phyloP scores from a whole-genome alignment of 495 filamentous ascomycete genomes.

The Clohesyomyces aquaticus region DNA sequence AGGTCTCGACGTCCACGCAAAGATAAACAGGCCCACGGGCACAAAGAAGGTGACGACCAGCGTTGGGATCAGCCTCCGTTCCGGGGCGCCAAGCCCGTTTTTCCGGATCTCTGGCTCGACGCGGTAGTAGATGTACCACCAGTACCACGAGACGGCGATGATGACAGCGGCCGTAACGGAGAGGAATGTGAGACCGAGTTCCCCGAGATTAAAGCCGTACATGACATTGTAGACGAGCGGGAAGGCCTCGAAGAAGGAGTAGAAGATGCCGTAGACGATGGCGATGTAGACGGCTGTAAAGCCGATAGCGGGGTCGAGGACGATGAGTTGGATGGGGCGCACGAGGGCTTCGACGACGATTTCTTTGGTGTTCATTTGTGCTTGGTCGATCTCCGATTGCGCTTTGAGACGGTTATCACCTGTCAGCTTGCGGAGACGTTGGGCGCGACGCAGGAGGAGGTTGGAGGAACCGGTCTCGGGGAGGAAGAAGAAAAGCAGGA shows the following conservation, averaged over 20 bases:
- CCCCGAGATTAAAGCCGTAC: slow-evolving; percentile 65
- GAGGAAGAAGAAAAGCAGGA: slow-evolving; percentile 57
- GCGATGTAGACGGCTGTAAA: slow-evolving; percentile 67
- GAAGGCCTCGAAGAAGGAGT: slow-evolving; percentile 75
- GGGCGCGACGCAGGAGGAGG: slow-evolving; percentile 62
- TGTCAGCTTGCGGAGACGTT: slow-evolving; percentile 53
- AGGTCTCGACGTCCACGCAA: slow-evolving; percentile 61
- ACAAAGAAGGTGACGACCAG: slow-evolving; percentile 58
- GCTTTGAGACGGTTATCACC: slow-evolving; percentile 42
- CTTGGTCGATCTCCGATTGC: slow-evolving; percentile 50
- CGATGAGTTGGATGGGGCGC: slow-evolving; percentile 64
- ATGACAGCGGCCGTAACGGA: slow-evolving; percentile 62
- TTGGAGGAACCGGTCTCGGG: slow-evolving; percentile 59
- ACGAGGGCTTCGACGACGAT: slow-evolving; percentile 63
- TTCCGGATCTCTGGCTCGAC: slow-evolving; percentile 55
- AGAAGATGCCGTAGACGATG: slow-evolving; percentile 69
- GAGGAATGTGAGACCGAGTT: slow-evolving; percentile 67
- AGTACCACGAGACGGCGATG: slow-evolving; percentile 58
- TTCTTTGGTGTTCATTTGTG: slow-evolving; percentile 51
- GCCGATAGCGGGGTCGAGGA: slow-evolving; percentile 65
- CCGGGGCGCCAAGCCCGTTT: slow-evolving; percentile 55
- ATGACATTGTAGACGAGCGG: slow-evolving; percentile 68
- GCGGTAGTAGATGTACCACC: slow-evolving; percentile 55
- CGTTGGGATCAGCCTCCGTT: slow-evolving; percentile 60
- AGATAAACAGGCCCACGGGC: slow-evolving; percentile 65